Conservation (phyloP, 2,329 filamentous ascomycete genomes). For the Didymella sp. region DNA sequence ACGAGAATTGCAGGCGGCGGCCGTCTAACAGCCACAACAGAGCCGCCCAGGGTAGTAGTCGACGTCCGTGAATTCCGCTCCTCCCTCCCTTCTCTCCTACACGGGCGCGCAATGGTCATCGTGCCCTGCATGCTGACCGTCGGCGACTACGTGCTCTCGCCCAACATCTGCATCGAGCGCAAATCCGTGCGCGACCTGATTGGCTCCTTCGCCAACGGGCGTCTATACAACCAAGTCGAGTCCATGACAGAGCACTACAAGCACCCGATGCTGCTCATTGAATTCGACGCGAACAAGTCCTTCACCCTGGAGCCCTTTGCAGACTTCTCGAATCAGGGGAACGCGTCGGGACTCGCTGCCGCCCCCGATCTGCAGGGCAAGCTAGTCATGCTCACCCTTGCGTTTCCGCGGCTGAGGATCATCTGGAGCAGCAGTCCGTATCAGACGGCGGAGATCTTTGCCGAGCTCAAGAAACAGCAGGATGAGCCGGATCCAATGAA, state of each 20-base stretch:
- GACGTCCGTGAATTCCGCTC: slow-evolving; percentile 97
- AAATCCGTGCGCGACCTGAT: slow-evolving; percentile 94
- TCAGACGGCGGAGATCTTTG: slow-evolving; percentile 97
- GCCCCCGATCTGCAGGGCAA: slow-evolving; percentile 87
- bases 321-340: slow-evolving; percentile 54
- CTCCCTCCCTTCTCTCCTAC: slow-evolving; percentile 86
- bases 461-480: slow-evolving; percentile 87
- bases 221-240: slow-evolving; percentile 90
- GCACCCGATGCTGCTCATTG: slow-evolving; percentile 88
- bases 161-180: slow-evolving; percentile 89
- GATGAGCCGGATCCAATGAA: slow-evolving; percentile 88
- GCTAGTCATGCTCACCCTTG: slow-evolving; percentile 87
- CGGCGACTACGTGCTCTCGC: slow-evolving; percentile 92
- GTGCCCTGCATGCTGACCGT: slow-evolving; percentile 96
- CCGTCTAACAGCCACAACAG: slow-evolving; percentile 78
- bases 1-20: slow-evolving; percentile 96
- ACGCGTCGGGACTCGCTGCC: slow-evolving; percentile 60
- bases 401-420: slow-evolving; percentile 87
- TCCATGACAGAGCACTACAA: slow-evolving; percentile 95
- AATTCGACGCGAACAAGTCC: slow-evolving; percentile 96
- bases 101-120: slow-evolving; percentile 85
- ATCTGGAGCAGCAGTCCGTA: slow-evolving; percentile 95
- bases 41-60: slow-evolving; percentile 89
- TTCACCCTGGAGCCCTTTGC: slow-evolving; percentile 79
- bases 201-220: slow-evolving; percentile 87